Conservation (phyloP, 192 early-diverging fungal species). For the Umbelopsis ramanniana region DNA sequence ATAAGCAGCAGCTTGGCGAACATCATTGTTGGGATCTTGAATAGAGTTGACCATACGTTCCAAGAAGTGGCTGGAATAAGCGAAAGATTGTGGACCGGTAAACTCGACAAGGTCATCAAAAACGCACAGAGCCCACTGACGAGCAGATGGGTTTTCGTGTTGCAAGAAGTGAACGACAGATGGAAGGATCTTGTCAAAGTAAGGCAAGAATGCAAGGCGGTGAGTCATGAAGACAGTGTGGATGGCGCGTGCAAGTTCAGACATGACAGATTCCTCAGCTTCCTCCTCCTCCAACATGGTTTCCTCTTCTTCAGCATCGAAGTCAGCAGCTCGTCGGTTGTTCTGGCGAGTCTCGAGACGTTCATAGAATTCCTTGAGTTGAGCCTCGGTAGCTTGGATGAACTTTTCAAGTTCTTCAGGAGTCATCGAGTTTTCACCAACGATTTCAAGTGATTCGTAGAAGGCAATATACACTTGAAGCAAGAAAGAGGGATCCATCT, state of each 20-base stretch:
- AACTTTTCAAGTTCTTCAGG: constrained; percentile 73
- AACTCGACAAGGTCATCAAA: constrained; percentile 94
- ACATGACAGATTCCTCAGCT: constrained; percentile 78
- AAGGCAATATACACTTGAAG: constrained; percentile 81
- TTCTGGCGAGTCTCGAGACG: constrained; percentile 78
- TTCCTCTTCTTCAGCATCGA: constrained; percentile 95
- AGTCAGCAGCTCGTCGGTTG: constrained; percentile 74
- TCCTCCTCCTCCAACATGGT: constrained; percentile 81
- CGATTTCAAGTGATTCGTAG: constrained; percentile 67
- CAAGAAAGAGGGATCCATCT: constrained; percentile 83
- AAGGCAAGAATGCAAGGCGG: constrained; percentile 71
- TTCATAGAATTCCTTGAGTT: constrained; percentile 78
- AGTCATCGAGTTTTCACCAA: constrained; percentile 68
- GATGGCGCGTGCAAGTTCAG: constrained; percentile 82
- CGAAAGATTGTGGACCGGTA: constrained; percentile 71
- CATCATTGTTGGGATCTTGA: constrained; percentile 61
- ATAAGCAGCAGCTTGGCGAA: constrained; percentile 94
- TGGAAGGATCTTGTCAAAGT: constrained; percentile 82
- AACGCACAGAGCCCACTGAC: constrained; percentile 94
- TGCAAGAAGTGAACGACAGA: constrained; percentile 67
- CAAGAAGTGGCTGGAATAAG: constrained; percentile 72
- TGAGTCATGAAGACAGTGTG: constrained; percentile 82
- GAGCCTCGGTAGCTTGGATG: constrained; percentile 65
- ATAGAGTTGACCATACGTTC: constrained; percentile 61
- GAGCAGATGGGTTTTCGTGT: constrained; percentile 68